Percentiles rank a stretch among this genome's conserved stretches.
These are phyloP conservation scores for Hortiboletus flavorubellus DNA, from an alignment of 768 basidiomycete genomes.

Conservation along the genomic window DNA sequence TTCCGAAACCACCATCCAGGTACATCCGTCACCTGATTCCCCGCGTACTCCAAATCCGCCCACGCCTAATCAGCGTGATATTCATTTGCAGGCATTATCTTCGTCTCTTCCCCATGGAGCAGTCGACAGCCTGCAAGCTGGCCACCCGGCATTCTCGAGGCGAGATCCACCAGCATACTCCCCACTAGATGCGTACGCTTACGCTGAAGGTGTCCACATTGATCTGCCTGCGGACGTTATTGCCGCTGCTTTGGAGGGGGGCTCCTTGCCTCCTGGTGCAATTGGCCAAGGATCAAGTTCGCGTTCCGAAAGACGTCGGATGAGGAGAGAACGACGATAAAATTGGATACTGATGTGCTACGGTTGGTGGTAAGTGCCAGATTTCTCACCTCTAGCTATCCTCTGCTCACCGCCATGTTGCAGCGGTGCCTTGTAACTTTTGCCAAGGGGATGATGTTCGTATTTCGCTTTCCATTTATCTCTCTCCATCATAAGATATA, in stretches of 20 bases:
- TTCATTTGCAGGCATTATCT: slow-evolving; percentile 65
- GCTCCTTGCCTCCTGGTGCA: slow-evolving; percentile 54
- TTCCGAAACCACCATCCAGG: slow-evolving; percentile 63
- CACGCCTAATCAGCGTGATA: slow-evolving; percentile 81
- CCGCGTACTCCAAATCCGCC: slow-evolving; percentile 77
- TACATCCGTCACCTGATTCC: slow-evolving; percentile 78
- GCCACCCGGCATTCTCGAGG: slow-evolving; percentile 39
- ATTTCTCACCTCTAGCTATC: neutral
- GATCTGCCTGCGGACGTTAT: slow-evolving; percentile 93
- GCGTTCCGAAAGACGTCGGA: slow-evolving; percentile 56
- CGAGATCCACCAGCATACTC: slow-evolving; percentile 85
- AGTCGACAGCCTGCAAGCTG: slow-evolving; percentile 28
- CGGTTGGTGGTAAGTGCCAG: slow-evolving; percentile 15
- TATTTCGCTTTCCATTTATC: slow-evolving; percentile 27
- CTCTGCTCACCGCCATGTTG: slow-evolving; percentile 3
- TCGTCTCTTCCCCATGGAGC: slow-evolving; percentile 15
- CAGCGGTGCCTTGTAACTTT: slow-evolving; percentile 25
- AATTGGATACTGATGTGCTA: neutral
- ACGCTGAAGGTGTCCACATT: slow-evolving; percentile 86
- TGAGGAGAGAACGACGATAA: slow-evolving; percentile 46
- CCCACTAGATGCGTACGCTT: slow-evolving; percentile 80
- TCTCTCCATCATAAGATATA: slow-evolving; percentile 14
- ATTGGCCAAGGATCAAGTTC: slow-evolving; percentile 49
- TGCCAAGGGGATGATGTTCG: slow-evolving; percentile 12
- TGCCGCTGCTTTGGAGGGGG: slow-evolving; percentile 81